Percentiles rank a stretch among this genome's conserved stretches.
Conservation (phyloP, 805 yeast genomes). For the Cyberlindnera xylosilytica region DNA sequence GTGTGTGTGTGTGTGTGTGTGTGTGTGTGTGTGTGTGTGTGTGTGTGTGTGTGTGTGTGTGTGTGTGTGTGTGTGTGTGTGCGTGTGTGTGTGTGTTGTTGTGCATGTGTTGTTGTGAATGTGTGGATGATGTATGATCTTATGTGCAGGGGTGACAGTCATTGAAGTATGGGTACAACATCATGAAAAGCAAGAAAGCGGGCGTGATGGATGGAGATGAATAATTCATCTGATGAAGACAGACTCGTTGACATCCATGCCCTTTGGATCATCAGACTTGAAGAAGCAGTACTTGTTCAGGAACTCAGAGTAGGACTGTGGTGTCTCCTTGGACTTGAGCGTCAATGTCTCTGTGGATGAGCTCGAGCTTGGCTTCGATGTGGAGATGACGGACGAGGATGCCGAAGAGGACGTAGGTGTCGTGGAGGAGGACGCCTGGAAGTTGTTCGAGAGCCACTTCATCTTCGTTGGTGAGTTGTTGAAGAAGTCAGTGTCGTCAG, state of each 20-base stretch:
- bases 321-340: background rate
- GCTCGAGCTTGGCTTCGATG: slow-evolving; percentile 7
- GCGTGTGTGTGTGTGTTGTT: no score
- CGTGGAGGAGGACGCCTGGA: slow-evolving; percentile 8
- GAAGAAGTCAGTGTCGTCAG: slow-evolving; percentile 29
- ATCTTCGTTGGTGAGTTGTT: slow-evolving; percentile 17
- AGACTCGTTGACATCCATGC: slow-evolving; percentile 9
- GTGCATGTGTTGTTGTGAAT: no score
- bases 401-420: slow-evolving; percentile 10
- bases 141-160: slow-evolving; percentile 1
- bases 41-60: no score
- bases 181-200: background rate
- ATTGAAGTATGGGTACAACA: slow-evolving; percentile 8
- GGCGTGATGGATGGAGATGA: background rate
- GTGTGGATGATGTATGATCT: background rate
- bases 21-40: no score
- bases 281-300: slow-evolving; percentile 28
- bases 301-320: slow-evolving; percentile 22
- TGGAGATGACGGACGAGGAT: slow-evolving; percentile 5
- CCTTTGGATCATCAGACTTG: slow-evolving; percentile 20
- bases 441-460: slow-evolving; percentile 10
- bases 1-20: no score
- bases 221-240: slow-evolving; percentile 13
- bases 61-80: no score
- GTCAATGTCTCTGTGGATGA: slow-evolving; percentile 5